Percentiles rank a stretch among this genome's conserved stretches.
Evolutionary conservation across 805 yeast genomes (phyloP).

Genomic region (Middelhovenomyces tepae): DNA sequence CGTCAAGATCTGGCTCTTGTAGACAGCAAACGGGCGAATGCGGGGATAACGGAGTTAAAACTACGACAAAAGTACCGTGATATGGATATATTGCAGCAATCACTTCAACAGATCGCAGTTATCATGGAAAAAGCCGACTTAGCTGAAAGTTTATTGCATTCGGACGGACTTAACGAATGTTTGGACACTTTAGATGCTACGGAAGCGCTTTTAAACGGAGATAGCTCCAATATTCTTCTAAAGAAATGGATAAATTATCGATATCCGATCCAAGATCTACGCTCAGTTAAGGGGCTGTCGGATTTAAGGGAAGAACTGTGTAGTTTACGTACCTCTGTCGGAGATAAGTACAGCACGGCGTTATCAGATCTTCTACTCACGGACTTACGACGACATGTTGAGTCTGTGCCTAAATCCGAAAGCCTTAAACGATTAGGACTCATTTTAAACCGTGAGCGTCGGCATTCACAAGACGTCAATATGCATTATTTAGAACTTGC

Average conservation of each 20-base stretch:
- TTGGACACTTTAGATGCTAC: conserved; percentile 49
- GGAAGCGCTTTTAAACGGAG: conserved; percentile 53
- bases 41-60: conserved; percentile 43
- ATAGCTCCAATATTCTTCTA: conserved; percentile 17
- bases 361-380: conserved; percentile 47
- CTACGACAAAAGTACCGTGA: conserved; percentile 47
- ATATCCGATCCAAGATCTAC: conserved; percentile 34
- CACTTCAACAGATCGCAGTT: conserved; percentile 45
- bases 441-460: conserved; percentile 16
- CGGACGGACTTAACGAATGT: conserved; percentile 44
- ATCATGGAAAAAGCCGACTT: conserved; percentile 38
- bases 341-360: conserved; percentile 52
- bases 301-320: conserved; percentile 45
- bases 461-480: conserved; percentile 19
- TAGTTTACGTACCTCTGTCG: conserved; percentile 53
- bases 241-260: conserved; percentile 10
- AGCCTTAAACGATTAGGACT: conserved; percentile 42
- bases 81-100: conserved; percentile 53
- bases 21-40: conserved; percentile 41
- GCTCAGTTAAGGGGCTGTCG: conserved; percentile 41
- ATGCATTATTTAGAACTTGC: conserved; percentile 33
- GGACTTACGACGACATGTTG: conserved; percentile 55
- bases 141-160: conserved; percentile 38
- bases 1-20: conserved; percentile 36
- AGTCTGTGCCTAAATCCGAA: conserved; percentile 37